These are phyloP conservation scores for Malassezia japonica DNA, from an alignment of 1,284 basidiomycete genomes.

Conservation along the genomic window DNA sequence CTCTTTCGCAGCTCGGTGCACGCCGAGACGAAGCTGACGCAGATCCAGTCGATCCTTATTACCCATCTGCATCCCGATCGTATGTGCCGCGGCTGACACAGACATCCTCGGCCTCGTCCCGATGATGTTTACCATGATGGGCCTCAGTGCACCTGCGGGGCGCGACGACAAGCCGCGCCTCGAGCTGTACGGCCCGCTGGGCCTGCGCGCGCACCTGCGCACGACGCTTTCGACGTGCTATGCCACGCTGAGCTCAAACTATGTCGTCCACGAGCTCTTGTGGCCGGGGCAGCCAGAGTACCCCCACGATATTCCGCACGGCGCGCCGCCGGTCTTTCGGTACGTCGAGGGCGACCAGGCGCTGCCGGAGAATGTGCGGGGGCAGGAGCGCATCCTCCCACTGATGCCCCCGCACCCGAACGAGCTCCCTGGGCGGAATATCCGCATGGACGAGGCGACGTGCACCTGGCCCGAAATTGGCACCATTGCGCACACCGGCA, in stretches of 20 bases:
- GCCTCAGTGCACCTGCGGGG: conserved; percentile 12
- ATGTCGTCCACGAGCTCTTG: conserved; percentile 42
- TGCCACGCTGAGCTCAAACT: conserved; percentile 31
- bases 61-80: conserved; percentile 44
- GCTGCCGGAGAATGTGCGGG: conserved; percentile 14
- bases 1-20: conserved; percentile 27
- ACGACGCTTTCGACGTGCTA: conserved; percentile 41
- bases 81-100: conserved; percentile 1
- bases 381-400: conserved; percentile 23
- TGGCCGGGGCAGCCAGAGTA: conserved; percentile 28
- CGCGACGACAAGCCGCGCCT: conserved; percentile 21
- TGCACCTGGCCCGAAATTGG: conserved; percentile 32
- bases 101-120: conserved; percentile 40
- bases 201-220: conserved; percentile 35
- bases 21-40: conserved; percentile 31
- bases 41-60: conserved; percentile 39
- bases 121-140: conserved; percentile 43
- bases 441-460: conserved; percentile 26
- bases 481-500: conserved; percentile 13
- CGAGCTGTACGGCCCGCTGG: conserved; percentile 37
- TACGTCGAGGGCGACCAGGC: conserved; percentile 11
- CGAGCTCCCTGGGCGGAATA: conserved; percentile 33
- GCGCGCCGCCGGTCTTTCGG: background rate
- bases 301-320: conserved; percentile 5
- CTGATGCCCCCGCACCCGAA: conserved; percentile 31